These are phyloP conservation scores for Trichophaea hybrida DNA, from an alignment of 2,329 filamentous ascomycete genomes.

Conservation along the genomic window DNA sequence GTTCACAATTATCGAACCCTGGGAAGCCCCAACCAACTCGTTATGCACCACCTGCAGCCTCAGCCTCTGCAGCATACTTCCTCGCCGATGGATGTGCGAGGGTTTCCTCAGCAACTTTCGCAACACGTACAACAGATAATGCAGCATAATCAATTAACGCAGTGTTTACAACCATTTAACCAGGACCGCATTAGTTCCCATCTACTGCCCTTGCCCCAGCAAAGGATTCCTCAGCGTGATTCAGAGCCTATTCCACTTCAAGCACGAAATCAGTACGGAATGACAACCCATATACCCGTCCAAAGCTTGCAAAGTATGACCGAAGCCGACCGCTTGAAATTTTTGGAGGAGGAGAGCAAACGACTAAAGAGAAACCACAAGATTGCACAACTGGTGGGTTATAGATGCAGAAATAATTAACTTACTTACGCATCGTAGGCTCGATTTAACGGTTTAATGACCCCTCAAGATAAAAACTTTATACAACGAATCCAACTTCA, in stretches of 20 bases:
- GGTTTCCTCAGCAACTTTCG: conserved; percentile 27
- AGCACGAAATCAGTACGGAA: conserved; percentile 24
- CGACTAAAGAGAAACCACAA: conserved; percentile 96
- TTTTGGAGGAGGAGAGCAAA: conserved; percentile 81
- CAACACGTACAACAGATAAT: conserved; percentile 29
- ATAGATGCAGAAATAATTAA: background rate
- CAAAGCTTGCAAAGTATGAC: conserved; percentile 21
- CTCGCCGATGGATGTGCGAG: conserved; percentile 27
- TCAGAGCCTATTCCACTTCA: conserved; percentile 29
- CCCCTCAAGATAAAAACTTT: conserved; percentile 97
- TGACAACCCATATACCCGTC: conserved; percentile 15
- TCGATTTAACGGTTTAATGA: conserved; percentile 81
- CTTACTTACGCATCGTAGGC: conserved; percentile 55
- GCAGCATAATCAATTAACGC: conserved; percentile 28
- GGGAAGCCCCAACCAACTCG: conserved; percentile 22
- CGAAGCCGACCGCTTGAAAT: conserved; percentile 70
- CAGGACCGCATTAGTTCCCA: conserved; percentile 30
- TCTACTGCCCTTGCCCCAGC: conserved; percentile 23
- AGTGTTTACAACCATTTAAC: conserved; percentile 29
- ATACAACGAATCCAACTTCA: conserved; percentile 96
- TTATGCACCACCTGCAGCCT: conserved; percentile 25
- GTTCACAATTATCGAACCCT: conserved; percentile 28
- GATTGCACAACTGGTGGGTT: conserved; percentile 39
- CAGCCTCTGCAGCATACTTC: conserved; percentile 28
- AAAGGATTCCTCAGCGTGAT: conserved; percentile 35